Evolutionary conservation across 2,329 filamentous ascomycete species (phyloP).

Genomic region (Alternaria panax): DNA sequence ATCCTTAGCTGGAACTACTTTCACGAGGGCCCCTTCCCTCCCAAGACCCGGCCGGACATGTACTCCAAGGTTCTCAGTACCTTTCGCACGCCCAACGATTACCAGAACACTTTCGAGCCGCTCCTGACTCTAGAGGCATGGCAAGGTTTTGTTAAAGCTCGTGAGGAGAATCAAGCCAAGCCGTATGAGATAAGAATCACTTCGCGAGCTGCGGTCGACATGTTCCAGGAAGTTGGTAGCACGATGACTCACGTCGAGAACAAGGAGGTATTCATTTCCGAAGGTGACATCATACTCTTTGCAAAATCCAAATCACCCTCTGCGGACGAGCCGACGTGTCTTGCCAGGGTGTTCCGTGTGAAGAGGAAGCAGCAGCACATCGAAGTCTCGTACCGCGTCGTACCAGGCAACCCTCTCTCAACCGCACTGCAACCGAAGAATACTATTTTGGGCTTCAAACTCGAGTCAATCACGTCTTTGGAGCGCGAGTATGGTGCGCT

Average conservation of each 20-base stretch:
- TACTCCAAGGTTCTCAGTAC: slow-evolving; percentile 79
- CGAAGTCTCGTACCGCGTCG: slow-evolving; percentile 86
- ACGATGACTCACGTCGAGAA: slow-evolving; percentile 75
- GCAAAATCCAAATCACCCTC: slow-evolving; percentile 77
- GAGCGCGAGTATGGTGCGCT: slow-evolving; percentile 95
- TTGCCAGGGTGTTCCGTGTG: slow-evolving; percentile 82
- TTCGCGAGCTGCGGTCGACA: slow-evolving; percentile 88
- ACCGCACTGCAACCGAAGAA: slow-evolving; percentile 72
- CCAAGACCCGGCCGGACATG: slow-evolving; percentile 70
- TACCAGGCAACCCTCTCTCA: slow-evolving; percentile 69
- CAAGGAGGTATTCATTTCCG: slow-evolving; percentile 74
- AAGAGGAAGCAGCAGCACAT: slow-evolving; percentile 81
- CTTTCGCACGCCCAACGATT: slow-evolving; percentile 78
- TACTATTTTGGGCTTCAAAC: slow-evolving; percentile 77
- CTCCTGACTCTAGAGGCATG: slow-evolving; percentile 92
- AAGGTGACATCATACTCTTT: slow-evolving; percentile 89
- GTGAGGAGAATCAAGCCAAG: slow-evolving; percentile 82
- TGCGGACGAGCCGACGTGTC: slow-evolving; percentile 76
- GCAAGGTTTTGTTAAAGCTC: slow-evolving; percentile 89
- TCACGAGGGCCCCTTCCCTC: slow-evolving; percentile 84
- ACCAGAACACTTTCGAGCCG: slow-evolving; percentile 89
- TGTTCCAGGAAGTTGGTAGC: slow-evolving; percentile 89
- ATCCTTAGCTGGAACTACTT: slow-evolving; percentile 97
- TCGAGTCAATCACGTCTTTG: slow-evolving; percentile 91
- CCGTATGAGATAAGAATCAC: slow-evolving; percentile 87